phyloP scores from a whole-genome alignment of 805 yeast genomes.

The Nakazawaea peltata region DNA sequence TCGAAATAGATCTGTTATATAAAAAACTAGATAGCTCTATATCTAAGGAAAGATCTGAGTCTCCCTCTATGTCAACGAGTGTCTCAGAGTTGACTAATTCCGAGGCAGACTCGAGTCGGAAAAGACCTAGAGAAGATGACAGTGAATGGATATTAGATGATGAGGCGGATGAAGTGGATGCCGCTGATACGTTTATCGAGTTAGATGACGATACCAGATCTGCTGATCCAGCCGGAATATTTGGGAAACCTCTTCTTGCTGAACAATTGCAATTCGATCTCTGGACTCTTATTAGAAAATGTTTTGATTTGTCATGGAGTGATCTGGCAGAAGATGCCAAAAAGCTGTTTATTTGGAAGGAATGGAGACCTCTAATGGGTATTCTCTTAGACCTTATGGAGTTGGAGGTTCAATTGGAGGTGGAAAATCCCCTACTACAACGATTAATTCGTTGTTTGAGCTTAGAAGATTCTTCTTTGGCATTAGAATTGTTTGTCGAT shows the following conservation, averaged over 20 bases:
- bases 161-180: too few species aligned
- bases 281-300: slow-evolving; percentile 7
- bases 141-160: too few species aligned
- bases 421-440: background rate
- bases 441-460: slow-evolving; percentile 1
- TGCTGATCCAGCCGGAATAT: too few species aligned
- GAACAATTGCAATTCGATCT: slow-evolving; percentile 1
- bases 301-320: too few species aligned
- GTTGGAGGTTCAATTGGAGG: slow-evolving; percentile 1
- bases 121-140: too few species aligned
- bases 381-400: slow-evolving; percentile 8
- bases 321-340: background rate
- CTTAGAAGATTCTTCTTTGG: slow-evolving; percentile 9
- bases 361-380: slow-evolving; percentile 4
- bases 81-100: too few species aligned
- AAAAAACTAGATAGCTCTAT: background rate
- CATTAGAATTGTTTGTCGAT: slow-evolving; percentile 10
- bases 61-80: too few species aligned
- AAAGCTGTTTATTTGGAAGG: slow-evolving; percentile 6
- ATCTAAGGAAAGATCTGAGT: too few species aligned
- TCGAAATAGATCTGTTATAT: slow-evolving; percentile 1
- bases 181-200: too few species aligned
- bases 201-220: too few species aligned
- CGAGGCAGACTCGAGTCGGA: too few species aligned
- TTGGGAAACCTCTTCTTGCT: too few species aligned